Evolutionary conservation across 2,329 filamentous ascomycete species (phyloP), one percentile per base, ranked within the genome.

Genomic region (Botrytis fabae): DNA sequence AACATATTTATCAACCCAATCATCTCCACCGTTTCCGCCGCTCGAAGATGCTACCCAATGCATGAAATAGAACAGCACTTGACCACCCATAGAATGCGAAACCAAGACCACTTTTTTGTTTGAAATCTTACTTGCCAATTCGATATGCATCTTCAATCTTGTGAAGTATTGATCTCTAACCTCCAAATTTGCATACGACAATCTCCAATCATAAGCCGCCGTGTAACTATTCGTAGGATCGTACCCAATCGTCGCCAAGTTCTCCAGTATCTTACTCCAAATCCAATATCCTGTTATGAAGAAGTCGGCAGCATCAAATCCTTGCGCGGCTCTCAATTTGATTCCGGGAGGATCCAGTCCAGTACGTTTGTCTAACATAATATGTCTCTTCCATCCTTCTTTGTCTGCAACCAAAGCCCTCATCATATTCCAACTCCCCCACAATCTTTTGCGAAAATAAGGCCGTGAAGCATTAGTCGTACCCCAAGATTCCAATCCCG

Each of bases 341-440:
- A 98, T 90, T 0, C 78, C 90, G 0, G 94, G 93, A 1, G 96
- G 96, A 81, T 99, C 96, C 35, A 99, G 85, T 0, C 96, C 96
- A 0, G 95, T 98, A 54, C 89, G 83, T 81, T 95, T 95, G 82
- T 99, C 96, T 18, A 99, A 87, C 95, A 98, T 98, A 77, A 99
- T 93, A 81, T 99, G 96, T 79, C 86, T 91, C 85, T 98, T 99
- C 96, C 96, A 99, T 48, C 89, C 87, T 42, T 97, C 91, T 83
- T 98, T 98, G 82, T 98, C 96, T 79, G 97, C 83, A 2, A 99
- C 93, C 76, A 99, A 84, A 0, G 96, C 95, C 68, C 92, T 89
- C 94, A 99, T 98, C 96, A 99, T 99, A 76, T 90, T 97, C 96
- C 97, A 99, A 78, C 94, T 97, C 7, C 96, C 96, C 96, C 96